phyloP scores from a whole-genome alignment of 176 grass and related monocot genomes.

The Oryza officinalis region DNA sequence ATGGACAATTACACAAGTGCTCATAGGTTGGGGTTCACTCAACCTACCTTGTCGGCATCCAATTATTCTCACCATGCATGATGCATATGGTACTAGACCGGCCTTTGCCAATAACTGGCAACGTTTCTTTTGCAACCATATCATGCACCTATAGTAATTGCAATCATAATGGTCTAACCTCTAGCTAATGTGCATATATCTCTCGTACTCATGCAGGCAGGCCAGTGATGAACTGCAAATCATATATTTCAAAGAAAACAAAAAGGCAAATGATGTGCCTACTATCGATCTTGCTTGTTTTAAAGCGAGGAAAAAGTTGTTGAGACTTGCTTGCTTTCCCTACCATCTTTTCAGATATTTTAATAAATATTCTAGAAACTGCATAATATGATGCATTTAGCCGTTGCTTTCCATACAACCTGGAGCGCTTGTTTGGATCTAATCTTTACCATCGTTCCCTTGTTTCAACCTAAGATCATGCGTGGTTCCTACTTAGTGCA shows the following conservation, averaged over 20 bases:
- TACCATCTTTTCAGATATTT: not conserved
- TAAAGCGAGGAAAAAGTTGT: constrained; percentile 41
- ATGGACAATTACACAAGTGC: constrained; percentile 35
- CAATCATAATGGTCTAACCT: constrained; percentile 35
- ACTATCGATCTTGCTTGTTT: not conserved
- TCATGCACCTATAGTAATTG: constrained; percentile 30
- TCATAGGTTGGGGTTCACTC: constrained; percentile 33
- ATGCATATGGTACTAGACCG: constrained; percentile 16
- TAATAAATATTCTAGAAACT: too few relatives aligned
- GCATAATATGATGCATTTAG: too few relatives aligned
- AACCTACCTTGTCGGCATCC: constrained; percentile 52
- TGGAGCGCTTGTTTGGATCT: too few relatives aligned
- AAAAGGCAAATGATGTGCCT: not conserved
- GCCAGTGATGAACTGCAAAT: not conserved
- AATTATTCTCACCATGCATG: constrained; percentile 36
- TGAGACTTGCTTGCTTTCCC: not conserved
- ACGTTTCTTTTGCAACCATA: constrained; percentile 11
- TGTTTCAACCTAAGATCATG: too few relatives aligned
- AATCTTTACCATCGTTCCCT: too few relatives aligned
- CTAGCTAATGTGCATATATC: not conserved
- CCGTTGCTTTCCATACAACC: too few relatives aligned
- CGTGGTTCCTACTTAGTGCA: too few relatives aligned
- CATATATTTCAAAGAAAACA: constrained; percentile 31
- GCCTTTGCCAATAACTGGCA: constrained; percentile 19
- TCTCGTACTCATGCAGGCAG: not conserved